phyloP scores from a whole-genome alignment of 176 grass and related monocot genomes.

The Zea mays region DNA sequence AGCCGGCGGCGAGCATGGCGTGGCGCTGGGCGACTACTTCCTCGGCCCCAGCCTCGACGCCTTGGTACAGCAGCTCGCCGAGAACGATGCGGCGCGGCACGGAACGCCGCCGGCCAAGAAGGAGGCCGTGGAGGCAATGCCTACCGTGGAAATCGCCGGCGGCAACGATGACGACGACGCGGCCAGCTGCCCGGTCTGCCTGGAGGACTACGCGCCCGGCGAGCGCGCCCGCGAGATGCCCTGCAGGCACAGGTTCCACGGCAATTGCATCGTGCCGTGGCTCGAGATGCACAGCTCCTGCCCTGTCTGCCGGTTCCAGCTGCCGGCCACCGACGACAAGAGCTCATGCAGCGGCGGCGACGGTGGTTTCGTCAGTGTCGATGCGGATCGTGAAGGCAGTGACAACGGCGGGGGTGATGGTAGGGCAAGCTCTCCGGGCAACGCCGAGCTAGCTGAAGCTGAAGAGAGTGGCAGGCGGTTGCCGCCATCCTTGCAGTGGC shows the following conservation, averaged over 20 bases:
- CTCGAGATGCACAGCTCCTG: constrained; percentile 89
- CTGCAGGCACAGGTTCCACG: constrained; percentile 82
- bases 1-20: constrained; percentile 41
- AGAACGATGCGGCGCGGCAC: constrained; percentile 48
- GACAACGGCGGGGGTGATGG: constrained; percentile 29
- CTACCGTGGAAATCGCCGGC: constrained; percentile 47
- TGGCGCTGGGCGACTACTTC: constrained; percentile 67
- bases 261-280: constrained; percentile 75
- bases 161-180: constrained; percentile 27
- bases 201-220: constrained; percentile 68
- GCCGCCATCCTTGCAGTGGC: constrained; percentile 38
- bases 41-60: constrained; percentile 63
- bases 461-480: constrained; percentile 27
- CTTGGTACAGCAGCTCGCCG: constrained; percentile 61
- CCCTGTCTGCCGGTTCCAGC: constrained; percentile 73
- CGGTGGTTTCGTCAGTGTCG: constrained; percentile 26
- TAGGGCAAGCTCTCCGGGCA: constrained; percentile 4
- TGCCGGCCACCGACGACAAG: constrained; percentile 62
- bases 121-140: constrained; percentile 70
- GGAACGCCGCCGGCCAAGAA: constrained; percentile 77
- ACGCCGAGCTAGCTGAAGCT: constrained; percentile 24
- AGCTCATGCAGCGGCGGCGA: constrained; percentile 34
- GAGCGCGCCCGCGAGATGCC: constrained; percentile 72
- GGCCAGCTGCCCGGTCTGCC: constrained; percentile 70
- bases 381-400: constrained; percentile 17